Evolutionary conservation across 2,329 filamentous ascomycete species (phyloP).

Genomic region (Ophiostoma angusticollis): DNA sequence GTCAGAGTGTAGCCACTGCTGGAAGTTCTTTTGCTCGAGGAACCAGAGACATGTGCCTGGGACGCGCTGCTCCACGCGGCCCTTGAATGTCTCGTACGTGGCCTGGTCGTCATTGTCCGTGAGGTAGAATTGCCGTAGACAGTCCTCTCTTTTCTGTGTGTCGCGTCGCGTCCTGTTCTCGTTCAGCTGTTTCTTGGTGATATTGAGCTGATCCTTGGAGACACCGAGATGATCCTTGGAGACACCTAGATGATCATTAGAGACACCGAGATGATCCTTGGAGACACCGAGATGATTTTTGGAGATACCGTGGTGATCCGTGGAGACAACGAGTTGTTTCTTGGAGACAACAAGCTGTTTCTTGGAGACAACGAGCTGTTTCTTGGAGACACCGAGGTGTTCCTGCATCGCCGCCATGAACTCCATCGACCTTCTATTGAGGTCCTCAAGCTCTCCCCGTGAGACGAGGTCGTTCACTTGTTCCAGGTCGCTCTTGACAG

Average conservation of each 20-base stretch:
- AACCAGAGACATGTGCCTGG: conserved; percentile 23
- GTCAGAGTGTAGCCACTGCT: conserved; percentile 17
- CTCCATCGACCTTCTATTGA: conserved; percentile 1
- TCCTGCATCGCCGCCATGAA: not conserved
- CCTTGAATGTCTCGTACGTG: conserved; percentile 22
- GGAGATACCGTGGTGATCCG: no score
- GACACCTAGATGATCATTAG: no score
- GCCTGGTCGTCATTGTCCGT: not conserved
- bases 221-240: no score
- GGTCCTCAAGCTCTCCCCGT: conserved; percentile 3
- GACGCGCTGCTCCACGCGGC: conserved; percentile 16
- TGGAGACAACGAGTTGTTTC: no score
- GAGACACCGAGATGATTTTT: no score
- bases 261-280: no score
- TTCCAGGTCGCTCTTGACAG: conserved; percentile 2
- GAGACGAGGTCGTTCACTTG: conserved; percentile 5
- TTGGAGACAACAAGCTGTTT: not conserved
- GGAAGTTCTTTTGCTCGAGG: conserved; percentile 19
- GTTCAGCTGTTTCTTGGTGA: no score
- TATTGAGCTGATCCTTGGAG: no score
- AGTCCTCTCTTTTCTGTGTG: not conserved
- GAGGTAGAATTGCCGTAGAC: not conserved
- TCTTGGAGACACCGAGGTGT: not conserved
- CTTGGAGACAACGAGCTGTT: not conserved
- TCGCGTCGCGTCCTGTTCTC: no score